Base-by-base conservation (phyloP, 768 basidiomycete species). In the Leccinum pellstonianum region DNA sequence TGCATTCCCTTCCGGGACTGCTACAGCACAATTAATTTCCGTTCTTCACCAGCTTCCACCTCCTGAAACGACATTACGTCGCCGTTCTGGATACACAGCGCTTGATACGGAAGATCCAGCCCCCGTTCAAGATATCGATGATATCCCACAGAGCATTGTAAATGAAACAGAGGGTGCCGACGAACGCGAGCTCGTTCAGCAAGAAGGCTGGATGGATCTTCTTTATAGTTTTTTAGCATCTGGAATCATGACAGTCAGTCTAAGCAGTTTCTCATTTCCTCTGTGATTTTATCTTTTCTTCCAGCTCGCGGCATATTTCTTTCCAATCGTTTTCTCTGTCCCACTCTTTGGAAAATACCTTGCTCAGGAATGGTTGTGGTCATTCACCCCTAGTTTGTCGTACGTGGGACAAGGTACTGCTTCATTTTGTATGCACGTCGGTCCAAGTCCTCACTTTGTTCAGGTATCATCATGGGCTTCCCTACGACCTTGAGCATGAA, bases 401-500 rank as follows among this genome's bases (percentile, higher is more conserved):
- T 98, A 97, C 68, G 86, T 97, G 41, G 95, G 95, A 1, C 93
- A 96, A 83, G 95, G 92, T 67, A 56, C 10, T 57, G 14, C 11
- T 17, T 54, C n/a, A 8, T 49, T 19, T 43, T 57, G 49, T 8
- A 41, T 48, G 11, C 10, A 14, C 19, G 8, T 29, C 19, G 23
- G 19, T 57, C 57, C 25, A 57, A 56, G 47, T 48, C 48, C 52
- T 56, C 23, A 54, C 55, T 57, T 23, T 55, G 15, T n/a, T 52
- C 19, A 88, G 91, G 94, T 5, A 94, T 98, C 61, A 98, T 98
- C 66, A 98, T 98, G 96, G 96, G 95, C 4, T 93, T 95, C 67
- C 90, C 94, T 0, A 96, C 93, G 0, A 95, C 95, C 0, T 67
- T 95, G 37, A 91, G 90, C 70, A 98, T 98, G 95, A 95, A 88